A percentile compares a stretch with the other conserved stretches of the same genome.
Conservation (phyloP, 1,284 basidiomycete species). For the Irpex rosettiformis region DNA sequence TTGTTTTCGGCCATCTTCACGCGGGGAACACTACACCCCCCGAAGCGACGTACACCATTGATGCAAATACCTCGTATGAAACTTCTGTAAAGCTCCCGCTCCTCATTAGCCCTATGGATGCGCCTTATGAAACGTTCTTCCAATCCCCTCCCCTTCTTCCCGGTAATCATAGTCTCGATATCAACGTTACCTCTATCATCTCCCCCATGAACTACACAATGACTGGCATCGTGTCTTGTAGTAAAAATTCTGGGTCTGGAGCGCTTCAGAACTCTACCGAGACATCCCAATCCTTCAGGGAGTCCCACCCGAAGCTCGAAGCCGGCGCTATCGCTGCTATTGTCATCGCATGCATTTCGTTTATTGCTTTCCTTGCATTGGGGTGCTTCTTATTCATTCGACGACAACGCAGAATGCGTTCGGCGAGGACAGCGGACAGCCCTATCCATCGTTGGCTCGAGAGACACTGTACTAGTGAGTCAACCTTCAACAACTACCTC, state of each 20-base stretch:
- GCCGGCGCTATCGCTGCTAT: slow-evolving; percentile 14
- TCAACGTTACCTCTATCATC: slow-evolving; percentile 33
- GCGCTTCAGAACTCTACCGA: too few relatives aligned
- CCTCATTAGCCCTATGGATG: slow-evolving; percentile 29
- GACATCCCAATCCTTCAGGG: too few relatives aligned
- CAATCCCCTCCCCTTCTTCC: slow-evolving; percentile 27
- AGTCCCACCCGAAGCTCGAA: slow-evolving; percentile 14
- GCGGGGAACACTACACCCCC: slow-evolving; percentile 30
- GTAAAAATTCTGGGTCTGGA: slow-evolving; percentile 12
- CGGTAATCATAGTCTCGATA: slow-evolving; percentile 33
- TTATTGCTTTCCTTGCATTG: slow-evolving; percentile 14
- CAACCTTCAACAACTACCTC: neutral
- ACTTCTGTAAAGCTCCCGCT: slow-evolving; percentile 31
- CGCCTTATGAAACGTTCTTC: slow-evolving; percentile 43
- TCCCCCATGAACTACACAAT: slow-evolving; percentile 33
- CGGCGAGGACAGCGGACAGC: slow-evolving; percentile 12
- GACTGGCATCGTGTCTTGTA: slow-evolving; percentile 32
- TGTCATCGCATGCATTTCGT: slow-evolving; percentile 15
- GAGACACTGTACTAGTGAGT: slow-evolving; percentile 12
- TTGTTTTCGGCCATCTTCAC: slow-evolving; percentile 41
- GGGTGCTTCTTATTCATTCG: slow-evolving; percentile 14
- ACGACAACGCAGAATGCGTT: slow-evolving; percentile 12
- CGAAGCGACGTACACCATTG: slow-evolving; percentile 39
- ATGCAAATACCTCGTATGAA: slow-evolving; percentile 19
- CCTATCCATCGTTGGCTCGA: slow-evolving; percentile 24